Base-by-base conservation (phyloP, 177 flowering plant species). In the Vitis hybrid region DNA sequence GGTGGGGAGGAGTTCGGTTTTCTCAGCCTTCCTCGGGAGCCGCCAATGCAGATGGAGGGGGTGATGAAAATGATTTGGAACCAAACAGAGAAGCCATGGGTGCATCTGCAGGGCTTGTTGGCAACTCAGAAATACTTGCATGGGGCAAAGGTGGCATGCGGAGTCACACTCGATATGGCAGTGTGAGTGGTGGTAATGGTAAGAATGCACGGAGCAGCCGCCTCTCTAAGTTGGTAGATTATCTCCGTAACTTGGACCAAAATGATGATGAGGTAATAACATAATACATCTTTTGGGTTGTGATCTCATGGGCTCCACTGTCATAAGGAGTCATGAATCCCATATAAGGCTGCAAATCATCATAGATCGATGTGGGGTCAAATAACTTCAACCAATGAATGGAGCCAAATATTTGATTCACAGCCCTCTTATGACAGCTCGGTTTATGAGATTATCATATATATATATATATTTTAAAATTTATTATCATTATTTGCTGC, bases 101-200 rank as follows among this genome's bases (percentile, higher is more conserved):
- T 75, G 72, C 83, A 51, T 86, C 89, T 60, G 82, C 85, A 74
- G 89, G 85, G 16, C 77, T 82, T 73, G 78, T 75, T 13, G 83
- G 89, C 56, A 80, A 67, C 61, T 67, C 92, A 2, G 93, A 94
- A 76, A 83, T 80, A 72, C 90, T 89, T 70, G 84, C 83, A 50
- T 94, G 98, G 98, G 98, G 97, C 12, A 76, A 78, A 74, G 97
- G 93, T 61, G 95, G 97, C 29, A 68, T 78, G 51, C 80, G 98
- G 21, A 94, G 98, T 79, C 80, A 88, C 81, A 88, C 82, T 11
- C 77, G 97, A 29, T 84, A 90, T 81, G 91, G 92, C 3, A 83
- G 79, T 74, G 52, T 69, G 8, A 74, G 78, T 70, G 85, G 86
- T 74, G 62, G 81, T 55, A 81, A 75, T 70, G 80, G 79, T 64